Conservation (phyloP, 805 yeast genomes). For the Citeromyces matritensis region DNA sequence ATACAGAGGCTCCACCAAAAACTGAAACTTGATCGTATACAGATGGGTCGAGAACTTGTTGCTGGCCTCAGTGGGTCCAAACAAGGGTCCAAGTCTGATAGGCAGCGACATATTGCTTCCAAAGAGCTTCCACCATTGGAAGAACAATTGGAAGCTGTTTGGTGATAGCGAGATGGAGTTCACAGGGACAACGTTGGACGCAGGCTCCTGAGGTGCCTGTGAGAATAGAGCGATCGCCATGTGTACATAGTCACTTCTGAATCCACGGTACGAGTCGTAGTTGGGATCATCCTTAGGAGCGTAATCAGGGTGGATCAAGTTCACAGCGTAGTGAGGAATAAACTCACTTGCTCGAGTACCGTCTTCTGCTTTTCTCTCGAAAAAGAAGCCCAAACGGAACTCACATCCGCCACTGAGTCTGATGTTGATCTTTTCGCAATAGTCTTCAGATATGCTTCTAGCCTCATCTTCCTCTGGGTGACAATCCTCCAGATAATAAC, state of each 20-base stretch:
- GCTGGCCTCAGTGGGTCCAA: slow-evolving; percentile 35
- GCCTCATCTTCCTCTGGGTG: slow-evolving; percentile 5
- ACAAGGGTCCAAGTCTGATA: slow-evolving; percentile 58
- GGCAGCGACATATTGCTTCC: slow-evolving; percentile 72
- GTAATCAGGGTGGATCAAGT: slow-evolving; percentile 38
- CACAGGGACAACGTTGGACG: slow-evolving; percentile 16
- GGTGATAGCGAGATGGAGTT: slow-evolving; percentile 76
- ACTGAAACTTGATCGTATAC: slow-evolving; percentile 65
- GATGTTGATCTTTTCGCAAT: slow-evolving; percentile 37
- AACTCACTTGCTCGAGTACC: slow-evolving; percentile 26
- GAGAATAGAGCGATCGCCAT: slow-evolving; percentile 44
- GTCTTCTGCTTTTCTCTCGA: slow-evolving; percentile 26
- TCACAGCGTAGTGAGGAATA: slow-evolving; percentile 45
- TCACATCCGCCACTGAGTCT: slow-evolving; percentile 45
- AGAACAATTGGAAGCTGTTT: slow-evolving; percentile 48
- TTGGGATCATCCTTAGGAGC: slow-evolving; percentile 20
- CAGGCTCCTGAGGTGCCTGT: slow-evolving; percentile 8
- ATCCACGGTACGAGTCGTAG: slow-evolving; percentile 74
- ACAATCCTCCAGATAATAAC: slow-evolving; percentile 7
- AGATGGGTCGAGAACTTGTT: slow-evolving; percentile 67
- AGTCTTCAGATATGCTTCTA: not conserved
- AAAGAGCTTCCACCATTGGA: slow-evolving; percentile 77
- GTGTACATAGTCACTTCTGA: slow-evolving; percentile 73
- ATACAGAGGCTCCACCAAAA: slow-evolving; percentile 58
- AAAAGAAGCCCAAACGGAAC: slow-evolving; percentile 40